Percentiles rank a stretch among this genome's conserved stretches.
Conservation (phyloP, 202 grass and related monocot genomes). For the Setaria viridis region DNA sequence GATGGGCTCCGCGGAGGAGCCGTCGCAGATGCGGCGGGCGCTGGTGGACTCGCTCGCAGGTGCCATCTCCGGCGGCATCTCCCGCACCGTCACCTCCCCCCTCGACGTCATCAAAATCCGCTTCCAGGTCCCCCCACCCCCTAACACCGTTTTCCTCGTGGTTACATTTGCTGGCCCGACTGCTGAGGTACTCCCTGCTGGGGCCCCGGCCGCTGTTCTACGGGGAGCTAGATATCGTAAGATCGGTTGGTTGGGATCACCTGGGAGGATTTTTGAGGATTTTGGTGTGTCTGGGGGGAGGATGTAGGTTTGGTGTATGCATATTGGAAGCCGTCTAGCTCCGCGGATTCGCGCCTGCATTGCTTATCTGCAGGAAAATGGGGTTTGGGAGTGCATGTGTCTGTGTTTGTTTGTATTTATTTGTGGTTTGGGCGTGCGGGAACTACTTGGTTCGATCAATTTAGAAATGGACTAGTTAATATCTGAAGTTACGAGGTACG, state of each 20-base stretch:
- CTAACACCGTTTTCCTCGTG: not conserved
- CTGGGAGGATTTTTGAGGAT: not conserved
- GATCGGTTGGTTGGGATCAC: not conserved
- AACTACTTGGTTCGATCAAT: conserved; percentile 1
- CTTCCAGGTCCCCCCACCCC: conserved; percentile 69
- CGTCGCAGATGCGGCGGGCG: conserved; percentile 75
- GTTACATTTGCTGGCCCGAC: not conserved
- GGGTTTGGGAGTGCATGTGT: not conserved
- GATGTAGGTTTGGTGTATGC: not conserved
- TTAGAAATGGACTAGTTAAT: not conserved
- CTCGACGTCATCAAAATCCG: conserved; percentile 98
- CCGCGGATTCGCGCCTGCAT: conserved; percentile 4
- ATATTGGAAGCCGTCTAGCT: not conserved
- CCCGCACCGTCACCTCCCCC: conserved; percentile 90
- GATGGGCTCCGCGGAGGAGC: conserved; percentile 57
- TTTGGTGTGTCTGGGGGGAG: not conserved
- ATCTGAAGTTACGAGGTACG: not conserved
- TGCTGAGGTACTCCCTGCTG: not conserved
- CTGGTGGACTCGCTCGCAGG: conserved; percentile 77
- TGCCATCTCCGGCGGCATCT: conserved; percentile 90
- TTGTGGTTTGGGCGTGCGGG: not conserved
- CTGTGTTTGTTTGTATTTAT: not conserved
- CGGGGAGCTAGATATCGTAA: not conserved
- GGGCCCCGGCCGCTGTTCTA: not conserved
- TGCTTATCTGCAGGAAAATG: conserved; percentile 20